phyloP scores from a whole-genome alignment of 2,329 filamentous ascomycete species.

The Arthrobotrys sphaeroides region DNA sequence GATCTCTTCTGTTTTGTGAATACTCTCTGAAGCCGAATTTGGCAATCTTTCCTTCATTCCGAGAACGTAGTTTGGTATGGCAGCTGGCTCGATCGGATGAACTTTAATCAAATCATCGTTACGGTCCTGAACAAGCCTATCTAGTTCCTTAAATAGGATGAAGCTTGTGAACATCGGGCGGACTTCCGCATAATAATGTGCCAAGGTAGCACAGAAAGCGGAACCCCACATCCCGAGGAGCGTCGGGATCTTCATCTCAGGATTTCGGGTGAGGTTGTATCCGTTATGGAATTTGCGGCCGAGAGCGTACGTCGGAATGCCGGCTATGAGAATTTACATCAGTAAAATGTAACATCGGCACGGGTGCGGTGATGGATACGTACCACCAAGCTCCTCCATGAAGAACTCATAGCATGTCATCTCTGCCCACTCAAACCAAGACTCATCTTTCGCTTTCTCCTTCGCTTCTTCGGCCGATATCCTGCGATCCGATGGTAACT shows the following conservation, averaged over 20 bases:
- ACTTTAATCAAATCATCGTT: constrained; percentile 88
- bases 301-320: constrained; percentile 93
- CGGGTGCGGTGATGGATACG: background rate
- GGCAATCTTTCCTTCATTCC: constrained; percentile 81
- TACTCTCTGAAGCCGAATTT: constrained; percentile 77
- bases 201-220: constrained; percentile 93
- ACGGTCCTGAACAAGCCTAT: constrained; percentile 81
- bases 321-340: constrained; percentile 65
- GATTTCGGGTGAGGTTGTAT: constrained; percentile 73
- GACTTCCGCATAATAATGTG: constrained; percentile 94
- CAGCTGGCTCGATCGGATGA: constrained; percentile 91
- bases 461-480: constrained; percentile 65
- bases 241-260: constrained; percentile 83
- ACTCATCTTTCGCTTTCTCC: constrained; percentile 63
- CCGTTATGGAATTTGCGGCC: constrained; percentile 83
- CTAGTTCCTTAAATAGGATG: constrained; percentile 77
- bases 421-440: constrained; percentile 98
- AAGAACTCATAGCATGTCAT: constrained; percentile 95
- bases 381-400: constrained; percentile 74
- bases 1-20: constrained; percentile 70
- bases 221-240: constrained; percentile 96
- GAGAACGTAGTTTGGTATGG: constrained; percentile 86
- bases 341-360: background rate
- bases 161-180: constrained; percentile 80
- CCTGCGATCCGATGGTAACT: constrained; percentile 55